A percentile compares a stretch with the other conserved stretches of the same genome.
phyloP scores from a whole-genome alignment of 441 rosid species.

The Bocquillonia castaneifolia region DNA sequence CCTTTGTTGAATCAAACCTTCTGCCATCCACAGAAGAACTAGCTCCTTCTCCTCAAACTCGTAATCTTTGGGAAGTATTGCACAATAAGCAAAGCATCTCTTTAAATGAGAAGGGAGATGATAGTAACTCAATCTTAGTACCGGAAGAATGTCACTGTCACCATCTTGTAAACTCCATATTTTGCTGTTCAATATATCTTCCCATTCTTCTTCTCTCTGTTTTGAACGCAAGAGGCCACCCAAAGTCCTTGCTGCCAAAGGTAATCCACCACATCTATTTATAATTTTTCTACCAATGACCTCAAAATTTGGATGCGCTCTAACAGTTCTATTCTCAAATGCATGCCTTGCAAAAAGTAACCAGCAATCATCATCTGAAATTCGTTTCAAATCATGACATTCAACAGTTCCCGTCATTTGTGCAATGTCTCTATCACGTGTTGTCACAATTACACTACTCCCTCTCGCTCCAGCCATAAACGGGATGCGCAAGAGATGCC shows the following conservation, averaged over 20 bases:
- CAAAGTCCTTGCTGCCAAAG: slow-evolving; percentile 7
- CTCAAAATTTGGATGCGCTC: too few species aligned
- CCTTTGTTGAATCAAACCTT: slow-evolving; percentile 21
- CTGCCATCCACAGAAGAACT: slow-evolving; percentile 10
- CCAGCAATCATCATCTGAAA: too few species aligned
- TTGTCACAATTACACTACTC: too few species aligned
- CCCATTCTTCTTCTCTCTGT: slow-evolving; percentile 2
- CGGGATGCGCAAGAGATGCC: too few species aligned
- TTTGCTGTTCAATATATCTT: neutral
- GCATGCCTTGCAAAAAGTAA: too few species aligned
- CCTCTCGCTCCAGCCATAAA: too few species aligned
- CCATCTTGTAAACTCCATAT: neutral
- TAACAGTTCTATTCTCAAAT: too few species aligned
- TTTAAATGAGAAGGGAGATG: slow-evolving; percentile 12
- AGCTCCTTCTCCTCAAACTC: slow-evolving; percentile 9
- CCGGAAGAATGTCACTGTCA: neutral
- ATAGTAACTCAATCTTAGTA: slow-evolving; percentile 9
- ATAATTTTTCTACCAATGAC: too few species aligned
- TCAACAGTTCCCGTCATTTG: too few species aligned
- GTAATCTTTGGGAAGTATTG: slow-evolving; percentile 5
- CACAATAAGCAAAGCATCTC: slow-evolving; percentile 15
- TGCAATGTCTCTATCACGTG: too few species aligned
- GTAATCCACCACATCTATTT: neutral
- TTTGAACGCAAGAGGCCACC: slow-evolving; percentile 1
- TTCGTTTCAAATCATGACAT: too few species aligned